Conservation (phyloP, 352 stramenopile genomes). For the Globisporangium sylvaticum region DNA sequence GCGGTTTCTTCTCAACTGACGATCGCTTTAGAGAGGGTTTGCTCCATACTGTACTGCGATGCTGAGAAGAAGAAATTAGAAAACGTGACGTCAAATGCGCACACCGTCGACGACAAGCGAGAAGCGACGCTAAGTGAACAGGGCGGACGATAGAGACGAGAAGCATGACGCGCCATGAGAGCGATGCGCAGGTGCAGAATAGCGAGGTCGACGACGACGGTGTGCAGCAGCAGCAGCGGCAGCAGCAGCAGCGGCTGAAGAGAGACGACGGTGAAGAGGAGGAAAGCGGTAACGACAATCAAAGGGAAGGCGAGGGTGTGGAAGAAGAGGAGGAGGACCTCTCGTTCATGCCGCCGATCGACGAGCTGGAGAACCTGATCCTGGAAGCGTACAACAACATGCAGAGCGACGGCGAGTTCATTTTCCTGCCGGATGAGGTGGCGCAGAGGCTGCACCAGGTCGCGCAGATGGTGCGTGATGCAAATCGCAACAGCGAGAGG, state of each 20-base stretch:
- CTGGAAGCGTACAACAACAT: slow-evolving; percentile 83
- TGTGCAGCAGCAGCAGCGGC: neutral
- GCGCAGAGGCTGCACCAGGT: slow-evolving; percentile 61
- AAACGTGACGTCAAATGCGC: neutral
- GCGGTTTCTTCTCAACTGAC: neutral
- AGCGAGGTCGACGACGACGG: neutral
- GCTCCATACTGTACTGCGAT: neutral
- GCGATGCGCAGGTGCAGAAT: neutral
- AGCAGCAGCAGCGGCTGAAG: neutral
- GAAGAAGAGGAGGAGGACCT: slow-evolving; percentile 23
- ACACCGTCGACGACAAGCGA: slow-evolving; percentile 1
- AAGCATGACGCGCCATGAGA: neutral
- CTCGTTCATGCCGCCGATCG: slow-evolving; percentile 27
- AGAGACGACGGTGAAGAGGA: neutral
- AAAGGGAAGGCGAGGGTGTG: neutral
- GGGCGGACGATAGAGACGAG: neutral
- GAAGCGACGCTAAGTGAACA: neutral
- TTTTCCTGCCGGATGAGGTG: slow-evolving; percentile 67
- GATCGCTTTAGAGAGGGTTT: too few species aligned
- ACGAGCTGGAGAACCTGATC: slow-evolving; percentile 66
- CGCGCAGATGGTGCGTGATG: slow-evolving; percentile 41
- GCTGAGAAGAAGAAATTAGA: neutral
- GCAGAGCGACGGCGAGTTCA: slow-evolving; percentile 77
- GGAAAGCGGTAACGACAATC: neutral
- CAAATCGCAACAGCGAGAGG: neutral